Evolutionary conservation across 73 alveolate genomes (phyloP), one percentile per base, ranked within the genome.

Genomic region (Paramecium primaurelia): DNA sequence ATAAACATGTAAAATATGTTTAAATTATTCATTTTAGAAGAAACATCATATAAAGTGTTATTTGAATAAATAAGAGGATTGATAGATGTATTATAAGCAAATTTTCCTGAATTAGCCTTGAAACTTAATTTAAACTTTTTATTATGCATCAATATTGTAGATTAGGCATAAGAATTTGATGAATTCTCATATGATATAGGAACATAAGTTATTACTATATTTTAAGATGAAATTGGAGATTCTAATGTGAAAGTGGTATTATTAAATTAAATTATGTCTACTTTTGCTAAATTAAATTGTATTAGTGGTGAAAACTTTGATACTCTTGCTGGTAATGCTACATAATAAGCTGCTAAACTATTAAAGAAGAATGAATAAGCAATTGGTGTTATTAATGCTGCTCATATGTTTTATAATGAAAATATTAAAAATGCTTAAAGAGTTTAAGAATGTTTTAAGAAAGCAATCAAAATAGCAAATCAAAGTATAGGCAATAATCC

Each of bases 381-480:
- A 77, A 85, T 84, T 59, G 96, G 97, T 7, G 91, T 96, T 8
- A 45, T 95, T 6, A 88, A 71, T 71, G 75, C 97, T 58, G 86
- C 93, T 59, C 95, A 93, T 84, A 86, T 96, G 85, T 96, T 89
- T 92, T 86, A 60, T 22, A 88, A 88, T 88, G 64, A 88, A 11
- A 26, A 88, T 68, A 11, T 25, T 32, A 92, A 92, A 51, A 64
- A 59, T 37, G 92, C 34, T 18, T 85, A 60, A 10, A 95, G 94
- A 64, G 99, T 96, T 22, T 58, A 92, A 94, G 97, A 98, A 88
- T 96, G 99, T 75, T 86, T 98, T 28, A 95, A 94, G 60, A 95
- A 94, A 92, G 98, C 99, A 1, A 92, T 94, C 42, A 97, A 96
- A 91, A 96, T 95, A 42, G 99, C 99, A 0, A 96, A 92, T 83